These are phyloP conservation scores for Capsicum baccatum DNA, from an alignment of 257 asterid genomes.

Conservation along the genomic window DNA sequence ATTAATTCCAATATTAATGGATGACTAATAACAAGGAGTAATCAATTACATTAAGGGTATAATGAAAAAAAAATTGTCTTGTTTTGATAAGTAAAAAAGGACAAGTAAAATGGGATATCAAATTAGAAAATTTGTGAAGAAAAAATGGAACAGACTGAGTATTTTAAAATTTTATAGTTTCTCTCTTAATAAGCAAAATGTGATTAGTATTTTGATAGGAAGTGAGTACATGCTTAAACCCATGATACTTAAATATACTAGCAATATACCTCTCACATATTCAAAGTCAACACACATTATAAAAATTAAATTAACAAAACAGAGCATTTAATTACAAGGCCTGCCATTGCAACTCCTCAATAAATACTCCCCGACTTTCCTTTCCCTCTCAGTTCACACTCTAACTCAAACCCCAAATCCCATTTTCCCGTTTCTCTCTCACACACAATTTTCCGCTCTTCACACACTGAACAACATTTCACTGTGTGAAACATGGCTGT, in stretches of 20 bases:
- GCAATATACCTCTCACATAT: neutral
- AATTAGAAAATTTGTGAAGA: too few relatives aligned
- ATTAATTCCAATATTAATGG: too few relatives aligned
- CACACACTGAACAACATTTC: neutral
- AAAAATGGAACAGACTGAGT: too few relatives aligned
- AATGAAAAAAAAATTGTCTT: too few relatives aligned
- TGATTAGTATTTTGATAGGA: too few relatives aligned
- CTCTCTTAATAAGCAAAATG: too few relatives aligned
- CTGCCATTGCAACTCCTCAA: conserved; percentile 39
- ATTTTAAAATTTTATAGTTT: too few relatives aligned
- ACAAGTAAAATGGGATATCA: too few relatives aligned
- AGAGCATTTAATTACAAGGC: conserved; percentile 35
- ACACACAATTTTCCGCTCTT: neutral
- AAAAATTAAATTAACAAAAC: neutral
- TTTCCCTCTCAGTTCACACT: conserved; percentile 47
- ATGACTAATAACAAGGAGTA: too few relatives aligned
- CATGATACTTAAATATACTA: neutral
- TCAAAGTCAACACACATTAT: neutral
- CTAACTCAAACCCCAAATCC: conserved; percentile 2
- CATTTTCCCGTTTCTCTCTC: conserved; percentile 7
- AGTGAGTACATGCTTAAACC: neutral
- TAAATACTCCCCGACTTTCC: conserved; percentile 51
- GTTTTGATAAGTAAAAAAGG: too few relatives aligned
- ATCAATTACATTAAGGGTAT: too few relatives aligned
- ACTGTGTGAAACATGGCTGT: conserved; percentile 27